phyloP scores from a whole-genome alignment of 2,329 filamentous ascomycete genomes.

The Teratosphaeria epicoccoides region DNA sequence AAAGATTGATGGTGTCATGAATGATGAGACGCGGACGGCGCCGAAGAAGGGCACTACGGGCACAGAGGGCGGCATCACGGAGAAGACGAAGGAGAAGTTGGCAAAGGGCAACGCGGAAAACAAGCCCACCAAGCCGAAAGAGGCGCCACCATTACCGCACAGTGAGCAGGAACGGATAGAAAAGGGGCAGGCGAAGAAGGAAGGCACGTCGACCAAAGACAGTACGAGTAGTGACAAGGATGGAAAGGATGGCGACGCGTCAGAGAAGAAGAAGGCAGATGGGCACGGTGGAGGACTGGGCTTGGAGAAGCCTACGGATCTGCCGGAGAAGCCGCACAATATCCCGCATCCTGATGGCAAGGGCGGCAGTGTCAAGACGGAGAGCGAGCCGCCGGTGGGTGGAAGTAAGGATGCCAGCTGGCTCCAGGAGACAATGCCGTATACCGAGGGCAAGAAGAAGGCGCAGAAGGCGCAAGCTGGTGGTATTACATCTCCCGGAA shows the following conservation, averaged over 20 bases:
- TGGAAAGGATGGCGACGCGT: slow-evolving; percentile 28
- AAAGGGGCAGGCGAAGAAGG: slow-evolving; percentile 10
- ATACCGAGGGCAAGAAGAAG: slow-evolving; percentile 26
- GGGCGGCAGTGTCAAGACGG: slow-evolving; percentile 18
- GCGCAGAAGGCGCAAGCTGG: slow-evolving; percentile 19
- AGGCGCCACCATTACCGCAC: slow-evolving; percentile 69
- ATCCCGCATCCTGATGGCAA: slow-evolving; percentile 57
- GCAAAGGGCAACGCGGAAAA: slow-evolving; percentile 61
- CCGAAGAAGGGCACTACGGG: slow-evolving; percentile 81
- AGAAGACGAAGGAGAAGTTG: slow-evolving; percentile 69
- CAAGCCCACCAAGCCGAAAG: slow-evolving; percentile 73
- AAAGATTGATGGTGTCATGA: slow-evolving; percentile 75
- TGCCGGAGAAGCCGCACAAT: slow-evolving; percentile 69
- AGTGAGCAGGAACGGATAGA: slow-evolving; percentile 63
- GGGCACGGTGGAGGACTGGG: slow-evolving; percentile 17
- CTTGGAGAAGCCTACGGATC: slow-evolving; percentile 43
- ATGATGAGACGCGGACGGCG: slow-evolving; percentile 64
- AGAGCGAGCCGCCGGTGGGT: slow-evolving; percentile 16
- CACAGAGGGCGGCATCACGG: slow-evolving; percentile 78
- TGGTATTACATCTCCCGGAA: slow-evolving; percentile 11
- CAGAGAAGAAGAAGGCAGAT: slow-evolving; percentile 22
- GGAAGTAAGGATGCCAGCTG: slow-evolving; percentile 11
- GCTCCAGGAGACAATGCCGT: slow-evolving; percentile 29
- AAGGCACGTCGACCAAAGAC: slow-evolving; percentile 12
- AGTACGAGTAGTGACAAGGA: slow-evolving; percentile 26